Base-by-base conservation (phyloP, 176 grass and related monocot genomes). In the Saccharum spontaneum region DNA sequence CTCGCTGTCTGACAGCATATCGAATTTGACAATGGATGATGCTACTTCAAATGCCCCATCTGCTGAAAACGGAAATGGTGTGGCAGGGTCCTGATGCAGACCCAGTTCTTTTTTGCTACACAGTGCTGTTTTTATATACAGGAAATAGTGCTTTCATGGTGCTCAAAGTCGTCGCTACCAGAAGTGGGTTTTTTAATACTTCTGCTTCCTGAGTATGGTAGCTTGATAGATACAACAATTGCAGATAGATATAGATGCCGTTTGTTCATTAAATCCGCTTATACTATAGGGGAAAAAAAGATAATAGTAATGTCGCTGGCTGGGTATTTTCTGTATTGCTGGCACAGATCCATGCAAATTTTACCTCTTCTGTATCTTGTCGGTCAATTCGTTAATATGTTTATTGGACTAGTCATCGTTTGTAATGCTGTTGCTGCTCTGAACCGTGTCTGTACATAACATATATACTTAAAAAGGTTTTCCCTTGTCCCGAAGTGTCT, bases 21-120 rank as follows among this genome's bases (percentile, higher is more conserved):
- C 90, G 16, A 88, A 85, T 71, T 84, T 91, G 73, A 80, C 78
- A 26, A 55, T 67, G 45, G 88, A 94, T 59, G 93, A 95, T 79
- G 91, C 88, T n/a, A 80, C 74, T 80, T 95, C 86, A 17, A 83
- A 81, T 2, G 64, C 73, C 69, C 74, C 85, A 69, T 37, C 82
- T 24, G 57, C 81, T 57, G 93, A 94, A 77, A 89, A 88, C 71
- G 88, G 72, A 38, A 94, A 87, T n/a, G 68, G 31, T 41, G 82
- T 72, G 45, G 69, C 43, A 76, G 83, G 50, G 79, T 86, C 79
- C 30, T 90, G 86, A 88, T 76, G 16, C 5, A 22, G 3, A 31
- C 28, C 63, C 28, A 2, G 24, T 66, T 80, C 41, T 6, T n/a
- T 38, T 37, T 37, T 26, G n/a, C 60, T 36, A 33, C 20, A 38